Percentiles rank a stretch among this genome's conserved stretches.
Conservation (phyloP, 73 alveolate genomes). For the Halteria grandinella region DNA sequence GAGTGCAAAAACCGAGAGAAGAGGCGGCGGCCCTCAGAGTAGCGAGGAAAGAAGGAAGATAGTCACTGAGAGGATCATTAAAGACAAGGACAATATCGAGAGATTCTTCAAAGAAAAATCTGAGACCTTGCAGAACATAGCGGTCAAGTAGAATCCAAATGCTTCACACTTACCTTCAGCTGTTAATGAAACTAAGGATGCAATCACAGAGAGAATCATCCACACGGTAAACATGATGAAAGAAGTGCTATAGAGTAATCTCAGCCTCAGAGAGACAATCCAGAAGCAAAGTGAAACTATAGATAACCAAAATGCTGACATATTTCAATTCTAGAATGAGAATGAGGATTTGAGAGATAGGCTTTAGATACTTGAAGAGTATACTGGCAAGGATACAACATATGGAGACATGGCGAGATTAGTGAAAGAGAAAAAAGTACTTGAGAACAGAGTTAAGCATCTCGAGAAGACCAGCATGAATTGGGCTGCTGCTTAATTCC, state of each 20-base stretch:
- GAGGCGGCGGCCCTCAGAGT: background rate
- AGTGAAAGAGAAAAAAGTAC: constrained; percentile 30
- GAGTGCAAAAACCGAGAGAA: constrained; percentile 4
- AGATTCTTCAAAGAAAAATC: constrained; percentile 27
- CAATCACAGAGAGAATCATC: constrained; percentile 53
- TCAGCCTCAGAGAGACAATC: constrained; percentile 33
- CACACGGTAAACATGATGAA: constrained; percentile 66
- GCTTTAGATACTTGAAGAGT: constrained; percentile 40
- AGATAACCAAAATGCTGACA: constrained; percentile 47
- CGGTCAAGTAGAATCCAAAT: constrained; percentile 11
- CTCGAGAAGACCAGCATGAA: constrained; percentile 22
- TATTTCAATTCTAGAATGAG: constrained; percentile 51
- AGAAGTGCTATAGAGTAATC: constrained; percentile 54
- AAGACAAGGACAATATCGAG: constrained; percentile 34
- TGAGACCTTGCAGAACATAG: constrained; percentile 28
- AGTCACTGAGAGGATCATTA: background rate
- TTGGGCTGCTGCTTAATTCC: constrained; percentile 18
- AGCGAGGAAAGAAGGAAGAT: constrained; percentile 30
- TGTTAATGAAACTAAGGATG: constrained; percentile 32
- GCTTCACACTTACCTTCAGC: constrained; percentile 8
- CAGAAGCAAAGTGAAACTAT: constrained; percentile 30
- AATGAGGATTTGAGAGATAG: constrained; percentile 70
- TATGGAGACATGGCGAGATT: constrained; percentile 6
- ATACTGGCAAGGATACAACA: constrained; percentile 46
- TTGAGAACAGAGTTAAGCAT: constrained; percentile 47